A percentile compares a stretch with the other conserved stretches of the same genome.
phyloP scores from a whole-genome alignment of 768 basidiomycete species.

The Xerocomellus amylosporus region DNA sequence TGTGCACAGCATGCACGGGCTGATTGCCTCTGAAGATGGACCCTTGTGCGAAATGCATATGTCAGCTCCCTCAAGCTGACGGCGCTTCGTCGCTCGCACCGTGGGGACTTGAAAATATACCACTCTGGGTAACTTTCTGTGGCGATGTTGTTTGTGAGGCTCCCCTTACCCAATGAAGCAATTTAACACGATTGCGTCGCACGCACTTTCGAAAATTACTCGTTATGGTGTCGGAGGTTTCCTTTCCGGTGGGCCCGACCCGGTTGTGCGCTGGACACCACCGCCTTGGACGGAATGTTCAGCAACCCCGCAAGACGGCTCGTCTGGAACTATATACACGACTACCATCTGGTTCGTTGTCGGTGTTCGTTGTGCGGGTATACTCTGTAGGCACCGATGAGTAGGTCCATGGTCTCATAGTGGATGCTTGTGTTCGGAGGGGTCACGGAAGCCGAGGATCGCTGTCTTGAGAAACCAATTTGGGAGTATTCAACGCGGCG shows the following conservation, averaged over 20 bases:
- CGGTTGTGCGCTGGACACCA: not conserved
- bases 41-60: slow-evolving; percentile 28
- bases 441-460: not conserved
- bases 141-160: slow-evolving; percentile 18
- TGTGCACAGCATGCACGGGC: too few species aligned
- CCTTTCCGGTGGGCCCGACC: slow-evolving; percentile 1
- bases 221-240: slow-evolving; percentile 14
- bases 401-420: not conserved
- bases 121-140: slow-evolving; percentile 22
- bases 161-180: slow-evolving; percentile 17
- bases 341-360: not conserved
- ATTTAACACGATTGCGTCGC: slow-evolving; percentile 19
- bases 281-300: not conserved
- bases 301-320: not conserved
- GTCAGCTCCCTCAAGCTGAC: slow-evolving; percentile 27
- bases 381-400: not conserved
- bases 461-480: not conserved
- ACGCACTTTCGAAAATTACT: slow-evolving; percentile 16
- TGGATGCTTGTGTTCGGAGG: not conserved
- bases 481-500: too few species aligned
- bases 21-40: slow-evolving; percentile 26
- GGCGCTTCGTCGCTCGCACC: not conserved
- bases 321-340: not conserved
- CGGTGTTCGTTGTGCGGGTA: not conserved
- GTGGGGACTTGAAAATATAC: slow-evolving; percentile 13